Evolutionary conservation across 305 asterid genomes (phyloP), one percentile per base, ranked within the genome.

Genomic region (Ilex paraguariensis): DNA sequence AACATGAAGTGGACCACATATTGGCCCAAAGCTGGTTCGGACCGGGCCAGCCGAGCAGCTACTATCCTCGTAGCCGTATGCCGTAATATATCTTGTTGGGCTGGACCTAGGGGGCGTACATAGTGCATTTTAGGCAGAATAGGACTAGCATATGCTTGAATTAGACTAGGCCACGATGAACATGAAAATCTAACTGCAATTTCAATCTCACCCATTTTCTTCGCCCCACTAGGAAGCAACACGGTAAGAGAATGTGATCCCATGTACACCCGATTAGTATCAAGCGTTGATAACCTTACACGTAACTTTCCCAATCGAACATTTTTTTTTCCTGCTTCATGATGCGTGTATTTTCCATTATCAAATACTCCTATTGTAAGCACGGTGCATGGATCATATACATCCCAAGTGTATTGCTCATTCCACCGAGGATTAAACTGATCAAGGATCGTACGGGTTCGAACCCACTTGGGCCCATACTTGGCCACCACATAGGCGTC

Each of bases 371-470:
- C 98, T 0, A 91, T 81, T 0, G 92, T 91, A 2, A 88, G 64
- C 50, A 91, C 96, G 4, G 98, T 88, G 71, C 94, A 88, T 0
- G 98, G 96, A 71, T 91, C 96, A 28, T 81, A 91, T 14, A 88
- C 95, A 9, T 91, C 95, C 95, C 95, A 91, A 6, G 88, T 83
- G 73, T 91, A 91, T 58, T 91, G 98, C 77, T 88, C 95, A 40
- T 88, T 88, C 98, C 96, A 91, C 40, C 96, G 74, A 0, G 95
- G 96, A 67, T 86, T 86, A 48, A 88, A 88, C 11, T 91, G 90
- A 10, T 91, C 95, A 0, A 87, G 78, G 14, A 90, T 83, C 2
- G 97, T 82, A 1, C 97, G 81, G 0, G 97, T 90, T 0, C 95
- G 80, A 32, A 78, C 86, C 97, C 95, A 90, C 78, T 90, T 87